Base-by-base conservation (phyloP, 495 filamentous ascomycete genomes). In the Talaromyces wortmannii region DNA sequence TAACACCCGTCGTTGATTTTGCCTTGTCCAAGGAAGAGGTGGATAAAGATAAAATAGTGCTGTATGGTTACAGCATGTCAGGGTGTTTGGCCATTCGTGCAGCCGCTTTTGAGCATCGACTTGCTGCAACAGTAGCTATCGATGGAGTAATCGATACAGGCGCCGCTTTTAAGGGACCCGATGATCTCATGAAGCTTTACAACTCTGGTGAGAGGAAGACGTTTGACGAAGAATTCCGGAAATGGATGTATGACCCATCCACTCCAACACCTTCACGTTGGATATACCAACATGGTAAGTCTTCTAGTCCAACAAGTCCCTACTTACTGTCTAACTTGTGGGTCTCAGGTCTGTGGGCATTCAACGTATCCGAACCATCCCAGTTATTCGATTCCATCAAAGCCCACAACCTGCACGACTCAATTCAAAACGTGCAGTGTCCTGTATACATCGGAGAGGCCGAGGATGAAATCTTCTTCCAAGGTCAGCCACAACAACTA, bases 1-100 rank as follows among this genome's bases (percentile, higher is more conserved):
- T 78, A 0, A 64, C 70, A 7, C 75, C 75, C 10, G 55, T 78
- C 4, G 61, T 80, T 1, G 76, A 78, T 65, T 76, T 68, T 52
- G 55, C 68, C 5, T 44, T 60, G n/a, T 57, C 60, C 31, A 48
- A 51, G 4, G 43, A 59, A 13, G 63, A 63, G 1, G 62, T 74
- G 15, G 67, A 75, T 44, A 15, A 44, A 7, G 31, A 53, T 7
- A 52, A 53, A 16, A 46, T 78, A 4, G 68, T 56, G 8, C 55
- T 77, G 1, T 40, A 67, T 13, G 76, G 74, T 31, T 55, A 60
- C 18, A 72, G 66, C 0, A 60, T 78, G n/a, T 72, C 71, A 13
- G 75, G 76, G 8, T 68, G 59, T 32, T 58, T 75, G 0, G 62
- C 65, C 10, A 54, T 64, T 2, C 67, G 67, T 8, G 75, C 71